These are phyloP conservation scores for Tulasnella sp. DNA, from an alignment of 768 basidiomycete species.

Conservation along the genomic window DNA sequence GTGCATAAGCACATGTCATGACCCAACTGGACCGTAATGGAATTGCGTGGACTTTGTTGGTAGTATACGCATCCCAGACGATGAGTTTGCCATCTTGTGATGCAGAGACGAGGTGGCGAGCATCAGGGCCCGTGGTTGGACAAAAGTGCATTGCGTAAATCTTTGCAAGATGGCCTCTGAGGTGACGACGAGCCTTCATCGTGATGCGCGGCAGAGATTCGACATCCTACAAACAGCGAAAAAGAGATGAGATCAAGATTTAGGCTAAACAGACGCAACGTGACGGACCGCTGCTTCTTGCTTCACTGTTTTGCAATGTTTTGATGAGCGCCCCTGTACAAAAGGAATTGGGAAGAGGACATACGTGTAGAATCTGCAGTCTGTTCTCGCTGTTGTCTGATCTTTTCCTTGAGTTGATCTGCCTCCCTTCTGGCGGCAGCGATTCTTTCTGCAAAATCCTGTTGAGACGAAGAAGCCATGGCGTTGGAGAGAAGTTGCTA, in stretches of 20 bases:
- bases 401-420: constrained; percentile 97
- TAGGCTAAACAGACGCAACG: background rate
- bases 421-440: constrained; percentile 94
- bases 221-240: constrained; percentile 40
- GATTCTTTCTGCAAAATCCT: constrained; percentile 37
- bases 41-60: constrained; percentile 99
- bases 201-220: constrained; percentile 91
- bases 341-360: background rate
- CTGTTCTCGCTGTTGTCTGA: constrained; percentile 88
- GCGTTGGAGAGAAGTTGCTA: too few relatives aligned
- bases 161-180: constrained; percentile 96
- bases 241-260: background rate
- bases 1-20: constrained; percentile 99
- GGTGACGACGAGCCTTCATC: constrained; percentile 88
- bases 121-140: constrained; percentile 34
- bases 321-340: too few relatives aligned
- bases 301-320: background rate
- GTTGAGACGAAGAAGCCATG: constrained; percentile 1
- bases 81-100: constrained; percentile 99
- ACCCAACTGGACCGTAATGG: constrained; percentile 97
- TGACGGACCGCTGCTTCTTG: constrained; percentile 36
- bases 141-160: constrained; percentile 95
- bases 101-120: constrained; percentile 98
- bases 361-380: constrained; percentile 39
- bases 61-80: constrained; percentile 99